These are phyloP conservation scores for Linanthus parryae DNA, from an alignment of 148 eudicot genomes.

Conservation along the genomic window DNA sequence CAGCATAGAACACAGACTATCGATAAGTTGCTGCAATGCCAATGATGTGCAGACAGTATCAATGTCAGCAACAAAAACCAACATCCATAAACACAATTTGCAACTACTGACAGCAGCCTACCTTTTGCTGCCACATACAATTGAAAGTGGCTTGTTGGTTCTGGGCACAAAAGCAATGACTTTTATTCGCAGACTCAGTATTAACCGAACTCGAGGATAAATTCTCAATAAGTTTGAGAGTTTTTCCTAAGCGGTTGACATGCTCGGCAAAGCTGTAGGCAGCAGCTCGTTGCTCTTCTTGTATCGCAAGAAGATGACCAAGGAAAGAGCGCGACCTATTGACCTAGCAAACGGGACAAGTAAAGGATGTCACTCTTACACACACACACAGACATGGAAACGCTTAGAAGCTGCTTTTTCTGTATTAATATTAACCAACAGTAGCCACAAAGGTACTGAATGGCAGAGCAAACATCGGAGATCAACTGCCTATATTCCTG, in stretches of 20 bases:
- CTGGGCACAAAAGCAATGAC: conserved; percentile 23
- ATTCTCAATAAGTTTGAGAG: conserved; percentile 30
- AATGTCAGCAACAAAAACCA: neutral
- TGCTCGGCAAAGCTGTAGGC: conserved; percentile 46
- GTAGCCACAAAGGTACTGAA: too few species aligned
- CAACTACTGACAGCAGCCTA: conserved; percentile 12
- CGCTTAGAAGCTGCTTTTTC: too few species aligned
- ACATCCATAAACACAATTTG: neutral
- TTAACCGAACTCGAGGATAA: conserved; percentile 22
- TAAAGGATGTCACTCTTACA: too few species aligned
- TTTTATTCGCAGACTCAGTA: conserved; percentile 3
- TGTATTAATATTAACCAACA: too few species aligned
- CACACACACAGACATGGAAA: too few species aligned
- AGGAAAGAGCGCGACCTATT: conserved; percentile 60
- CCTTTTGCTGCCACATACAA: conserved; percentile 98
- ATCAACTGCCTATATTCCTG: too few species aligned
- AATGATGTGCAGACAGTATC: neutral
- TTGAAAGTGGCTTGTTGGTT: conserved; percentile 36
- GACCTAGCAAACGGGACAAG: conserved; percentile 69
- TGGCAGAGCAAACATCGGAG: too few species aligned
- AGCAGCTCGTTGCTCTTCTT: conserved; percentile 79
- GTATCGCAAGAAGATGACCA: conserved; percentile 71
- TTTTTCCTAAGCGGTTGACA: conserved; percentile 34
- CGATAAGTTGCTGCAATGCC: conserved; percentile 74
- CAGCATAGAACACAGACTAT: conserved; percentile 48